phyloP scores from a whole-genome alignment of 306 rosid species.

The Vigna reflexopilosa region DNA sequence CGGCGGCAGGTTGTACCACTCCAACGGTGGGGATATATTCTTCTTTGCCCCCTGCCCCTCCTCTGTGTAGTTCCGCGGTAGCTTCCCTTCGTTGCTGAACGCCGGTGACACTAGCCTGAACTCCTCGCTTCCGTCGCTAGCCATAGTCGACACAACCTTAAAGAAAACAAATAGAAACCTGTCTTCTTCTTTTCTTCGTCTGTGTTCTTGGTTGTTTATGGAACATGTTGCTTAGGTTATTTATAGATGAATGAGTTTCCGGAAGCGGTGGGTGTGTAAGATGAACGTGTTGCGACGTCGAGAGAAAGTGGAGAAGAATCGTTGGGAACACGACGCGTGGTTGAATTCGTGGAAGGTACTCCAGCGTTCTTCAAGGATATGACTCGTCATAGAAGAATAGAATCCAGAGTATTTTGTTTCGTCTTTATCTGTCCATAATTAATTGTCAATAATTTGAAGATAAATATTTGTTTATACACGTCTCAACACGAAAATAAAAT shows the following conservation, averaged over 20 bases:
- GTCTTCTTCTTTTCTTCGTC: too few relatives aligned
- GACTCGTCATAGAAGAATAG: neutral
- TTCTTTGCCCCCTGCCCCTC: conserved; percentile 85
- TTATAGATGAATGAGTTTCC: too few relatives aligned
- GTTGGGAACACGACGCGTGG: conserved; percentile 32
- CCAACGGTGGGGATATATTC: conserved; percentile 83
- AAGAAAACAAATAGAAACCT: too few relatives aligned
- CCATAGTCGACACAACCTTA: neutral
- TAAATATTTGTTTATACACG: too few relatives aligned
- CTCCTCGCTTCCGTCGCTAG: conserved; percentile 58
- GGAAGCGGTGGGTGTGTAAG: conserved; percentile 30
- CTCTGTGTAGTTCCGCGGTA: conserved; percentile 68
- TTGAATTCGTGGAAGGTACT: conserved; percentile 42
- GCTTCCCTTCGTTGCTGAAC: conserved; percentile 62
- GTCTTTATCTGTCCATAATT: too few relatives aligned
- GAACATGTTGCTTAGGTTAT: neutral
- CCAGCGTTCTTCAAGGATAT: conserved; percentile 40
- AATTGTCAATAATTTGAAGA: too few relatives aligned
- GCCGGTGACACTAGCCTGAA: conserved; percentile 68
- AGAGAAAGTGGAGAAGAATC: neutral
- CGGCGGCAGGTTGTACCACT: conserved; percentile 81
- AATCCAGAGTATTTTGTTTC: too few relatives aligned
- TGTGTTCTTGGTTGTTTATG: too few relatives aligned
- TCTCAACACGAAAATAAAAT: too few relatives aligned
- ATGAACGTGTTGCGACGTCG: conserved; percentile 45